Conservation (phyloP, 495 filamentous ascomycete genomes). For the Talaromyces ruber region DNA sequence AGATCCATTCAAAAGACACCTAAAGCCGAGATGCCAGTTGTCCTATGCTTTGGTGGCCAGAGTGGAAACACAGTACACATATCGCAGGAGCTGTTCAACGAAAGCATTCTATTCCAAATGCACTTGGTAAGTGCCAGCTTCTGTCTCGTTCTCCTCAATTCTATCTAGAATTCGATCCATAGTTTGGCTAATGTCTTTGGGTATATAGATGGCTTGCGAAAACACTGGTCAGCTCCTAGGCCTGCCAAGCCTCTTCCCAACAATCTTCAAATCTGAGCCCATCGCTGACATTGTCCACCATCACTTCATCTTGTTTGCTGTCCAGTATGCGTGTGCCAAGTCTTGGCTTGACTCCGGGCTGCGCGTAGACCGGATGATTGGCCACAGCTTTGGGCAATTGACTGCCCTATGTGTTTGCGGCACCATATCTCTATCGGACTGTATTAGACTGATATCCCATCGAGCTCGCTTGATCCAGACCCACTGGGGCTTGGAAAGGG, state of each 20-base stretch:
- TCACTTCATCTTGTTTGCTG: slow-evolving; percentile 33
- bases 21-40: slow-evolving; percentile 10
- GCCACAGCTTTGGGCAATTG: slow-evolving; percentile 48
- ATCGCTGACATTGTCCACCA: slow-evolving; percentile 28
- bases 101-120: slow-evolving; percentile 19
- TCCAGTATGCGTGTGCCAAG: slow-evolving; percentile 41
- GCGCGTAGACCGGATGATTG: slow-evolving; percentile 25
- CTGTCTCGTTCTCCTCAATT: too few species aligned
- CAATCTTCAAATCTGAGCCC: slow-evolving; percentile 30
- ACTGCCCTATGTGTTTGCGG: slow-evolving; percentile 38
- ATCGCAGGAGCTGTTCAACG: too few species aligned
- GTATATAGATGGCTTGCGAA: too few species aligned
- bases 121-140: slow-evolving; percentile 22
- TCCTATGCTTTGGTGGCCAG: slow-evolving; percentile 28
- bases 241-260: slow-evolving; percentile 27
- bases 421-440: slow-evolving; percentile 24
- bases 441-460: slow-evolving; percentile 24
- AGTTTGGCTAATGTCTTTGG: too few species aligned
- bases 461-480: slow-evolving; percentile 30
- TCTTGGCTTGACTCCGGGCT: slow-evolving; percentile 44
- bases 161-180: too few species aligned
- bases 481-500: slow-evolving; percentile 29
- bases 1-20: neutral
- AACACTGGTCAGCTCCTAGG: slow-evolving; percentile 19
- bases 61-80: slow-evolving; percentile 10